Percentiles rank a stretch among this genome's conserved stretches.
These are phyloP conservation scores for Acacia crassicarpa DNA, from an alignment of 306 rosid genomes.

Conservation along the genomic window DNA sequence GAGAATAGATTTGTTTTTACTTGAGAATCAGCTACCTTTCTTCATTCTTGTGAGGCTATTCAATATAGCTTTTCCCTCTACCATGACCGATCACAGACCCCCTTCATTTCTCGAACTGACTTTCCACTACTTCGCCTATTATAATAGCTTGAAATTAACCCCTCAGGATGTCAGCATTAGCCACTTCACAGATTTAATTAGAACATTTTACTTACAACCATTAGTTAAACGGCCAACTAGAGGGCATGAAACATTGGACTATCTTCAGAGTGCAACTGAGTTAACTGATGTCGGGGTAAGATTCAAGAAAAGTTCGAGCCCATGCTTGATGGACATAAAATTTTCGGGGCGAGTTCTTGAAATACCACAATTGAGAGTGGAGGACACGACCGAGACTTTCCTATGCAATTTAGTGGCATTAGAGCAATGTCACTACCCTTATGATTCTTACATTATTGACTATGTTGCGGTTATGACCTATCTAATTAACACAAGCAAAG, in stretches of 20 bases:
- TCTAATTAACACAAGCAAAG: conserved; percentile 23
- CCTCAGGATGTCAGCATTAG: background rate
- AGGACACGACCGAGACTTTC: background rate
- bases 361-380: background rate
- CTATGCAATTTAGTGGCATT: conserved; percentile 14
- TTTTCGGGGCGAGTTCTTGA: background rate
- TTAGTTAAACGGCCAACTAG: background rate
- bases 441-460: conserved; percentile 16
- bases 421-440: conserved; percentile 35
- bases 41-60: background rate
- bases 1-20: background rate
- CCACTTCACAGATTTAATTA: too few species aligned
- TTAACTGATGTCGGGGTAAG: background rate
- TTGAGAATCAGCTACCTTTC: background rate
- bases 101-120: conserved; percentile 25
- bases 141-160: background rate
- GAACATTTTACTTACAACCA: background rate
- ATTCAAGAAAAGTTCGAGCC: background rate
- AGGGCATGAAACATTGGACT: accelerated
- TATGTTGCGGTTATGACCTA: conserved; percentile 22
- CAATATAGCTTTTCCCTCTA: background rate
- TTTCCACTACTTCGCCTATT: background rate
- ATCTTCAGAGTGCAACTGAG: background rate
- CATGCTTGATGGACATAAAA: background rate
- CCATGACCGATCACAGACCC: accelerated